phyloP scores from a whole-genome alignment of 2,329 filamentous ascomycete genomes.

The Paramyrothecium sp. region DNA sequence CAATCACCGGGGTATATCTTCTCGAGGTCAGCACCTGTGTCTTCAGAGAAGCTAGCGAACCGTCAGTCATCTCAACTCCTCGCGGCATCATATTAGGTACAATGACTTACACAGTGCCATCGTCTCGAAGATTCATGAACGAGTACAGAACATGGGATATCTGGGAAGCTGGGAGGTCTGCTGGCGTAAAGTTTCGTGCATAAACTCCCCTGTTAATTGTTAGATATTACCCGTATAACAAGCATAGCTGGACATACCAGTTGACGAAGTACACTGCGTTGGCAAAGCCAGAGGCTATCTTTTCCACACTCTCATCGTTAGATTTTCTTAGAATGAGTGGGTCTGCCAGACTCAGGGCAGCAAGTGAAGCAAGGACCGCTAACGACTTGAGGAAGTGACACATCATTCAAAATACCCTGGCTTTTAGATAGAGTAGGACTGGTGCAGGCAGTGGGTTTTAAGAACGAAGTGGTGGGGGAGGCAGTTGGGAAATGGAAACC shows the following conservation, averaged over 20 bases:
- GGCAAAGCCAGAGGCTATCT: constrained; percentile 16
- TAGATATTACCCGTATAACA: background rate
- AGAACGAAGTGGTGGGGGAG: background rate
- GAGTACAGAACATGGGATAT: constrained; percentile 78
- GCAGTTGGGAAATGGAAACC: background rate
- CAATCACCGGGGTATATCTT: constrained; percentile 72
- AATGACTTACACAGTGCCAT: constrained; percentile 66
- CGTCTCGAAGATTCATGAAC: constrained; percentile 72
- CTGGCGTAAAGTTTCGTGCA: constrained; percentile 68
- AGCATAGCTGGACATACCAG: constrained; percentile 32
- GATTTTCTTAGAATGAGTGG: constrained; percentile 8
- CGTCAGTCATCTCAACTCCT: constrained; percentile 7
- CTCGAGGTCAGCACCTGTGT: constrained; percentile 68
- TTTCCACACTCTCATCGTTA: constrained; percentile 9
- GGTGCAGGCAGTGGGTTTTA: constrained; percentile 14
- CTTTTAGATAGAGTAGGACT: background rate
- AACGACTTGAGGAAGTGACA: constrained; percentile 20
- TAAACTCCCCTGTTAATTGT: constrained; percentile 67
- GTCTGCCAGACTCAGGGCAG: constrained; percentile 15
- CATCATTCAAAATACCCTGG: constrained; percentile 22
- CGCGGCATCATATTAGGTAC: no score
- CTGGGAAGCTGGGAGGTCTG: constrained; percentile 65
- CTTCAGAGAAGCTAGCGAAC: constrained; percentile 54
- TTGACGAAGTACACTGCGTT: constrained; percentile 49
- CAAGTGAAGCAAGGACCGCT: constrained; percentile 22